Base-by-base conservation (phyloP, 495 filamentous ascomycete species). In the Tetracladium setigerum region DNA sequence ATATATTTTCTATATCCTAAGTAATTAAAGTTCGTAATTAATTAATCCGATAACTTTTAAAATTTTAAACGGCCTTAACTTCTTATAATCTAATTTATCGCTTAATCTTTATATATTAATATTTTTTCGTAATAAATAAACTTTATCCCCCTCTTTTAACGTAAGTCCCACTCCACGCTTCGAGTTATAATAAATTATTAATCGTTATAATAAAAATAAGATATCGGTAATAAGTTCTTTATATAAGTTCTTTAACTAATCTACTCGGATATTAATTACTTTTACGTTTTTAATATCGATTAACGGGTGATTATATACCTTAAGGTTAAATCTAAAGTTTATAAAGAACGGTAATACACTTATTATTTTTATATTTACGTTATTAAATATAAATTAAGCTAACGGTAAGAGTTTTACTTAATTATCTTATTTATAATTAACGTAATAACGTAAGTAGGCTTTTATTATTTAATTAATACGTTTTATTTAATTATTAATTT, bases 91-190 rank as follows among this genome's bases (percentile, higher is more conserved):
- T 27, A 63, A 44, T 49, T 63, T 63, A n/a, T 52, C 44, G 15
- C 41, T 63, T 46, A 31, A 31, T 57, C 48, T 17, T 50, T 52
- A 51, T 4, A 34, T 62, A 54, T 56, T 55, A 32, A 64, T 53
- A 38, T 62, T 57, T 38, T 43, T 48, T 17, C 37, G 41, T 41
- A 56, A 41, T 22, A 65, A 54, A 36, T 62, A 63, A 38, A 65
- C 54, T 55, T 60, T 54, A 50, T 54, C 48, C 41, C 43, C 36
- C 39, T 53, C 51, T 60, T 55, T 47, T 56, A 55, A 32, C 38
- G 44, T 41, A 43, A 46, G 40, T 42, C 24, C 22, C 7, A 27
- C 7, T 27, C 22, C 7, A 27, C 22, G 22, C 22, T 27, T 27
- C 22, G 22, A 27, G 56, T 50, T 39, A 53, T 49, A 15, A 56